Evolutionary conservation across 306 rosid genomes (phyloP).

Genomic region (Amphicarpaea edgeworthii): DNA sequence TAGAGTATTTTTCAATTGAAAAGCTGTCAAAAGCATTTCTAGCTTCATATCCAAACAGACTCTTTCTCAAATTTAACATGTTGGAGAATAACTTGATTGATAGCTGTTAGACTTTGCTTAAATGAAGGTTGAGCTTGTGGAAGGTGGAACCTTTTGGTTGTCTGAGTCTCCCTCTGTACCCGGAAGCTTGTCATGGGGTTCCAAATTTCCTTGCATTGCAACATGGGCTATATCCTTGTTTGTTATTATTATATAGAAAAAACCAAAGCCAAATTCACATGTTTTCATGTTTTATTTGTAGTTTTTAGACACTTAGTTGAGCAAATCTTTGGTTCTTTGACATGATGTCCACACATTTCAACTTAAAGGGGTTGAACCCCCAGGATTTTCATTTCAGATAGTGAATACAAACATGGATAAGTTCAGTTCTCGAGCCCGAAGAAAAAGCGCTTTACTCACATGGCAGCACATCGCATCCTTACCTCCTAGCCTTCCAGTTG

Average conservation of each 20-base stretch:
- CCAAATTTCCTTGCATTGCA: conserved; percentile 85
- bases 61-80: too few relatives aligned
- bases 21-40: too few relatives aligned
- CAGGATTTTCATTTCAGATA: conserved; percentile 94
- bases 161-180: conserved; percentile 98
- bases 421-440: conserved; percentile 86
- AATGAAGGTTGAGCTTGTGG: conserved; percentile 86
- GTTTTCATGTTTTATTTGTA: too few relatives aligned
- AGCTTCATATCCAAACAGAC: too few relatives aligned
- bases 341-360: conserved; percentile 98
- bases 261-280: too few relatives aligned
- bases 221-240: conserved; percentile 99
- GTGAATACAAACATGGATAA: conserved; percentile 95
- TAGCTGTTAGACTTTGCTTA: too few relatives aligned
- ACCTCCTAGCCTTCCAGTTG: conserved; percentile 93
- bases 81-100: too few relatives aligned
- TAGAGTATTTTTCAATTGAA: too few relatives aligned
- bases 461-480: conserved; percentile 99
- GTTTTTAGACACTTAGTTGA: too few relatives aligned
- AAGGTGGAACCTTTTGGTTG: conserved; percentile 99
- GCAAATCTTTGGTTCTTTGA: conserved; percentile 92
- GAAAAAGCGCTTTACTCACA: conserved; percentile 96
- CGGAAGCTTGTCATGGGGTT: conserved; percentile 98
- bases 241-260: too few relatives aligned
- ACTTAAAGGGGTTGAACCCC: conserved; percentile 96